phyloP scores from a whole-genome alignment of 2,329 filamentous ascomycete genomes.

The Diaporthe batatas region DNA sequence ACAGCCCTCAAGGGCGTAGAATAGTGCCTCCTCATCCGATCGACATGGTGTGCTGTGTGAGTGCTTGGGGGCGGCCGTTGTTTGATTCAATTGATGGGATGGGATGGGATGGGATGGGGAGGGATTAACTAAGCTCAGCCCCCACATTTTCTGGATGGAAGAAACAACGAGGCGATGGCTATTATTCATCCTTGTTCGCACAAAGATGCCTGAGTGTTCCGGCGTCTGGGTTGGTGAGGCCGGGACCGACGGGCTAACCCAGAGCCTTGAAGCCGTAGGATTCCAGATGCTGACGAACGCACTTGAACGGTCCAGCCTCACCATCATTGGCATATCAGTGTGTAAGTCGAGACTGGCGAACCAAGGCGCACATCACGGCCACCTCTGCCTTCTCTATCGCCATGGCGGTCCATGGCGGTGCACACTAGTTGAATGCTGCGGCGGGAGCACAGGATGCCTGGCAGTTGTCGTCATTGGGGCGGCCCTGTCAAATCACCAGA shows the following conservation, averaged over 20 bases:
- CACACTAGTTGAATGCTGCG: conserved; percentile 12
- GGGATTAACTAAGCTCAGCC: conserved; percentile 29
- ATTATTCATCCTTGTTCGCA: conserved; percentile 20
- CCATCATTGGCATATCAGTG: not conserved
- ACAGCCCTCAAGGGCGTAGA: conserved; percentile 26
- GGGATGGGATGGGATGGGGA: not conserved
- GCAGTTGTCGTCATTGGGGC: not conserved
- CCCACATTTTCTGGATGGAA: not conserved
- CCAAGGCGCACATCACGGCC: not conserved
- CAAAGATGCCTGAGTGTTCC: not conserved
- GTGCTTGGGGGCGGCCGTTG: conserved; percentile 10
- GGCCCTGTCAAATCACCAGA: not conserved
- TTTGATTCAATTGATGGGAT: not conserved
- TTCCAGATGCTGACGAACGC: conserved; percentile 8
- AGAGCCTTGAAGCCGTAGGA: not conserved
- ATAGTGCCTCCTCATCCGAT: conserved; percentile 18
- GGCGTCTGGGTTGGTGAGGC: not conserved
- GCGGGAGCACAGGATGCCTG: conserved; percentile 25
- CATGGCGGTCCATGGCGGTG: not conserved
- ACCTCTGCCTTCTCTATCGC: conserved; percentile 5
- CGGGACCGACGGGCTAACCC: conserved; percentile 1
- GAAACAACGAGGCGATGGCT: not conserved
- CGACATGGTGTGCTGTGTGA: conserved; percentile 12
- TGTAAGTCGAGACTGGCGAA: not conserved
- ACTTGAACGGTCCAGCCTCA: not conserved